Conservation (phyloP, 2,329 filamentous ascomycete species). For the Arthrobotrys pseudoclavata region DNA sequence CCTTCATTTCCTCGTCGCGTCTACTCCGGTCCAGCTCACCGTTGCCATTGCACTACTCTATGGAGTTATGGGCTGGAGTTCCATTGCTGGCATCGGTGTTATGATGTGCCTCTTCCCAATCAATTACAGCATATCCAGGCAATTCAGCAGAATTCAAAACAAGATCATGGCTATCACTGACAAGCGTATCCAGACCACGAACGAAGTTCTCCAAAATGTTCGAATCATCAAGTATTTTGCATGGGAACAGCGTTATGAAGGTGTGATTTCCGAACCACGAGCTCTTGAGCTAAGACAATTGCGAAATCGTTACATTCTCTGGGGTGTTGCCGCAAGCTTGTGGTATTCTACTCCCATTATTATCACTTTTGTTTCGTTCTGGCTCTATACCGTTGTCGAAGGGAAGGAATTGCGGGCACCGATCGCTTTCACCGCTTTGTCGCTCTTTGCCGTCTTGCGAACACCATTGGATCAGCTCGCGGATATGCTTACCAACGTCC, state of each 20-base stretch:
- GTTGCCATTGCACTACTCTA: conserved; percentile 87
- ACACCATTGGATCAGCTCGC: conserved; percentile 95
- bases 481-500: conserved; percentile 98
- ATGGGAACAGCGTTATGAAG: conserved; percentile 92
- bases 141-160: conserved; percentile 88
- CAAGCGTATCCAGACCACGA: conserved; percentile 94
- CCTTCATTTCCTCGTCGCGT: conserved; percentile 93
- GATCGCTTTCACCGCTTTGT: conserved; percentile 94
- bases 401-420: conserved; percentile 90
- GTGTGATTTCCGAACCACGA: conserved; percentile 90
- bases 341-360: conserved; percentile 97
- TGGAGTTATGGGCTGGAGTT: conserved; percentile 89
- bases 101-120: conserved; percentile 90
- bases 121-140: conserved; percentile 88
- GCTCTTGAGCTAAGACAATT: conserved; percentile 81
- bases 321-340: conserved; percentile 90
- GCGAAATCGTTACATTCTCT: conserved; percentile 86
- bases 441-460: conserved; percentile 91
- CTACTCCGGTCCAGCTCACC: conserved; percentile 87
- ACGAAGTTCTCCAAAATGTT: conserved; percentile 96
- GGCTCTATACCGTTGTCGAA: conserved; percentile 91
- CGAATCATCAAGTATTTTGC: conserved; percentile 99
- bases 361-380: conserved; percentile 96
- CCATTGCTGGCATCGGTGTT: conserved; percentile 90
- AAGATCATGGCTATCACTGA: conserved; percentile 93